Evolutionary conservation across 2,329 filamentous ascomycete genomes (phyloP).

Genomic region (Pseudogymnoascus sp.): DNA sequence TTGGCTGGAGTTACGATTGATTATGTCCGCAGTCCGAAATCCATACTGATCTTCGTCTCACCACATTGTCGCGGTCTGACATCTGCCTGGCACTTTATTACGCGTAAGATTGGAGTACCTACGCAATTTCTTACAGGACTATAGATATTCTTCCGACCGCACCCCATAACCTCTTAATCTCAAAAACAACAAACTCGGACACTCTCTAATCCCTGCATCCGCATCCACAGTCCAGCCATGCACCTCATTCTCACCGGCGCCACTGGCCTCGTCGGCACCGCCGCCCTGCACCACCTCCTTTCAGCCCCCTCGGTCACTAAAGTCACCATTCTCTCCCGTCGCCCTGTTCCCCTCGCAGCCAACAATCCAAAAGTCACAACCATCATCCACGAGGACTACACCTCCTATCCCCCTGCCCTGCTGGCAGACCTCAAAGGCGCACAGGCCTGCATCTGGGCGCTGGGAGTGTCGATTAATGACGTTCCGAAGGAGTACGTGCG

Average conservation of each 20-base stretch:
- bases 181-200: background rate
- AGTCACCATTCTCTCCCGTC: constrained; percentile 60
- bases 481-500: constrained; percentile 49
- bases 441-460: constrained; percentile 64
- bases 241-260: constrained; percentile 63
- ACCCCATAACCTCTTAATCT: background rate
- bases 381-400: constrained; percentile 62
- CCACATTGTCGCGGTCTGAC: background rate
- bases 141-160: background rate
- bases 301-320: constrained; percentile 45
- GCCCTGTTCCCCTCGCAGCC: constrained; percentile 56
- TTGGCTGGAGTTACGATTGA: background rate
- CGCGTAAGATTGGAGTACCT: background rate
- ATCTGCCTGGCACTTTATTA: background rate
- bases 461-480: constrained; percentile 55
- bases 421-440: constrained; percentile 56
- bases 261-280: constrained; percentile 57
- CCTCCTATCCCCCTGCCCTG: constrained; percentile 48
- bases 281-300: constrained; percentile 55
- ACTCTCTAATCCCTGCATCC: background rate
- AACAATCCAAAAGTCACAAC: constrained; percentile 54
- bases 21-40: background rate
- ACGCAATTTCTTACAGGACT: background rate
- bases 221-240: constrained; percentile 32
- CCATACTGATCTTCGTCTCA: background rate